Percentiles rank a stretch among this genome's conserved stretches.
These are phyloP conservation scores for Schizochytrium sp. DNA, from an alignment of 108 stramenopile species.

Conservation along the genomic window DNA sequence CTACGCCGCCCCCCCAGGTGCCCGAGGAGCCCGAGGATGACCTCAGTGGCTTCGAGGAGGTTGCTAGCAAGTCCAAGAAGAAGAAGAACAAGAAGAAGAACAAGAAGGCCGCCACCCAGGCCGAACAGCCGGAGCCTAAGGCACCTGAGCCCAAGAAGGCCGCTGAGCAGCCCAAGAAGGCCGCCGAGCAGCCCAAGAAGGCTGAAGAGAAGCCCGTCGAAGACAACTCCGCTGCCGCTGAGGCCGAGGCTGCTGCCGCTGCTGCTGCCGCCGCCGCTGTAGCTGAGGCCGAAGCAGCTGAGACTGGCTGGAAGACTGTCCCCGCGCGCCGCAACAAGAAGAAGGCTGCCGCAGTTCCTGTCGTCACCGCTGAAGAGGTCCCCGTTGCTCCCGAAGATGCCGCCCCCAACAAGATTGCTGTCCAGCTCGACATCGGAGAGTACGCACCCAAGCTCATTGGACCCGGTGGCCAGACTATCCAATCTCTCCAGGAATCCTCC, in stretches of 20 bases:
- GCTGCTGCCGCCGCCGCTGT: neutral
- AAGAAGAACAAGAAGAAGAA: neutral
- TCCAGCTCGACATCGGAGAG: conserved; percentile 25
- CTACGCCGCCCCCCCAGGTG: neutral
- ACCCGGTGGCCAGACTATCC: conserved; percentile 48
- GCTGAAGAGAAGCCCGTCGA: neutral
- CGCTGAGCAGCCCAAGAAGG: neutral
- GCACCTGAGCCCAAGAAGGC: neutral
- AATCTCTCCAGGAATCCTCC: conserved; percentile 7
- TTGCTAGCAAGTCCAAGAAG: neutral
- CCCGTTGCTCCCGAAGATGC: conserved; percentile 27
- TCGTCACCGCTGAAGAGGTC: neutral
- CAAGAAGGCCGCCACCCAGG: neutral
- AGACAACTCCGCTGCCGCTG: neutral
- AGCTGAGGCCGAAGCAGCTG: neutral
- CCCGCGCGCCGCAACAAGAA: conserved; percentile 24
- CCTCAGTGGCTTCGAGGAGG: no score
- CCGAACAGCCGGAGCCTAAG: neutral
- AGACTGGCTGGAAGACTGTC: neutral
- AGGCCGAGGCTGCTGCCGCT: neutral
- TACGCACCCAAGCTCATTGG: conserved; percentile 48
- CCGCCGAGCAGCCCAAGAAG: neutral
- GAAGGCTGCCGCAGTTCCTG: conserved; percentile 13
- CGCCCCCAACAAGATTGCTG: neutral
- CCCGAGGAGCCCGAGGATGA: neutral